phyloP scores from a whole-genome alignment of 768 basidiomycete species.

The Amanita rimosa region DNA sequence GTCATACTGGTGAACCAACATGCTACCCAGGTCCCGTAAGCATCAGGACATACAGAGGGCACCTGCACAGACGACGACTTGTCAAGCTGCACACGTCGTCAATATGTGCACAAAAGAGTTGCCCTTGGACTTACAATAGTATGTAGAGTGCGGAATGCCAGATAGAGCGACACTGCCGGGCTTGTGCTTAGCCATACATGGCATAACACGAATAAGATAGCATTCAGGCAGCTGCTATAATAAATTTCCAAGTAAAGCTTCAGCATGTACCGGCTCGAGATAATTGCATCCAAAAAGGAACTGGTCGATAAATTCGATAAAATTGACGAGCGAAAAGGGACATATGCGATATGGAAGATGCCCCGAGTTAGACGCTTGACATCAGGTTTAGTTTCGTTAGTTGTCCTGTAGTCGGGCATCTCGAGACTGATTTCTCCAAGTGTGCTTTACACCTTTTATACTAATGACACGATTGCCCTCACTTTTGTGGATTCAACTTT shows the following conservation, averaged over 20 bases:
- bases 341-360: conserved; percentile 24
- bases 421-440: neutral
- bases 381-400: neutral
- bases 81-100: neutral
- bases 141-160: neutral
- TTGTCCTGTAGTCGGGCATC: neutral
- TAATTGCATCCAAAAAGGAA: conserved; percentile 4
- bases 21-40: neutral
- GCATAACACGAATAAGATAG: neutral
- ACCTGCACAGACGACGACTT: neutral
- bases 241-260: neutral
- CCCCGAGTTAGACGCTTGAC: conserved; percentile 19
- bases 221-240: neutral
- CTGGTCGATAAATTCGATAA: neutral
- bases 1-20: neutral
- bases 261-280: conserved; percentile 3
- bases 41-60: neutral
- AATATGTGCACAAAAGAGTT: neutral
- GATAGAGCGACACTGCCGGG: neutral
- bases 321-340: conserved; percentile 5
- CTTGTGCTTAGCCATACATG: neutral
- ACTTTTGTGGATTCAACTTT: neutral
- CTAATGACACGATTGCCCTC: neutral
- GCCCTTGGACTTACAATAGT: neutral
- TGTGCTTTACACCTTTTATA: neutral